Evolutionary conservation across 371 early-diverging fungal species (phyloP), one percentile per base, ranked within the genome.

Genomic region (Nematocida ausubeli): DNA sequence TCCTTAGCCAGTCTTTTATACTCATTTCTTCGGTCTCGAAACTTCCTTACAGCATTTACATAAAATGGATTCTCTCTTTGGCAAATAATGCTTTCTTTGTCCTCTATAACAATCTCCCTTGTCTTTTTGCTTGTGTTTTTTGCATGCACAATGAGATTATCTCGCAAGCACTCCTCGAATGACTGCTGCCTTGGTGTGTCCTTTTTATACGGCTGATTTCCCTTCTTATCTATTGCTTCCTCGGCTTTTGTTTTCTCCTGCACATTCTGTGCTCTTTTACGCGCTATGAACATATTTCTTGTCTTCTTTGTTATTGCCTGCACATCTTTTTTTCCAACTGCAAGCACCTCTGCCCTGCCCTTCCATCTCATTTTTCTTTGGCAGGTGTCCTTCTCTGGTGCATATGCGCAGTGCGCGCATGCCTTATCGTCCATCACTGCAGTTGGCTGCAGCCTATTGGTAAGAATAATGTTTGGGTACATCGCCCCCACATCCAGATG

Each of bases 391-490:
- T 89, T 92, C 0, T 90, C 90, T 9, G 87, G 83, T 83, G 93
- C 94, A 83, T 91, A 95, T 83, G 95, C 95, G 84, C 98, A 99
- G 5, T 92, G 84, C 1, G 94, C 93, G 83, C 98, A 98, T 2
- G 87, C 87, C 16, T 90, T 89, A 78, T 96, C 95, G 16, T 89
- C 89, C 37, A 95, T 90, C 66, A 98, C 91, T 2, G 98, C 92
- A 84, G 93, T 92, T 1, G 99, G 99, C 85, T 99, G 98, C 2
- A 99, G 87, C 30, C 96, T 90, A 82, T 98, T 96, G 9, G 99
- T 98, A 22, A 98, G 87, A 84, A 99, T 99, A 75, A 99, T 98
- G 83, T 98, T 98, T 19, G 99, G 97, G 84, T 98, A 98, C 98
- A 99, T 97, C 32, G 98, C 96, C 0, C 93, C 98, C 2, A 99